Evolutionary conservation across 2,329 filamentous ascomycete genomes (phyloP), one percentile per base, ranked within the genome.

Genomic region (Colletotrichum destructivum): DNA sequence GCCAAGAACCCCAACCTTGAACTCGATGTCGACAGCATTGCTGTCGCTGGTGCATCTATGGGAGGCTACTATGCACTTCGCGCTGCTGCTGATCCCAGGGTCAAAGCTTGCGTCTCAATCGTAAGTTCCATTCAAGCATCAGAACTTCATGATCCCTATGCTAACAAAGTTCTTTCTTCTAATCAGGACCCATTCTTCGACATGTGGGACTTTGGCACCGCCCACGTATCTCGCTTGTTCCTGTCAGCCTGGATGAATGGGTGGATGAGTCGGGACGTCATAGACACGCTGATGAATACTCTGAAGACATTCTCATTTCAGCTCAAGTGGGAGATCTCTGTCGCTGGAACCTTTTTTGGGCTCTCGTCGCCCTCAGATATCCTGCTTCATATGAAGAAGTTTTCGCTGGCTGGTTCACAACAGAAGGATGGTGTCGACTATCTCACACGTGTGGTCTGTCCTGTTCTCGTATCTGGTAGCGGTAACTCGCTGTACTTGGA

Each of bases 51-150:
- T 0, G 78, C 80, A 0, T 81, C 81, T 2, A 77, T 86, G 73
- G 85, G 86, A 2, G 86, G 81, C 0, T 87, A 87, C 72, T 83
- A 81, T 59, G 83, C 85, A 1, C 78, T 88, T 8, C 82, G 86
- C 0, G 82, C 76, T 1, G 83, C 82, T 0, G 74, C 76, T 0
- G 84, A 87, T 74, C 69, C 79, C 0, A 81, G 85, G 0, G 77
- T 87, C 78, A 82, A 81, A 66, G 86, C 85, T 0, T 85, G 82
- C 69, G 76, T 87, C 5, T 74, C 79, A 8, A 75, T 82, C n/a
- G 83, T 62, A 26, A 38, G 60, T 47, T 2, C 16, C 46, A 47
- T 47, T 18, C 8, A 7, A 18, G 16, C 18, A 47, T 47, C 16
- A 47, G 9, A 8, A 3, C n/a, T 13, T 18, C 8, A 4, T 11